These are phyloP conservation scores for Globisporangium parvum DNA, from an alignment of 352 stramenopile species.

Conservation along the genomic window DNA sequence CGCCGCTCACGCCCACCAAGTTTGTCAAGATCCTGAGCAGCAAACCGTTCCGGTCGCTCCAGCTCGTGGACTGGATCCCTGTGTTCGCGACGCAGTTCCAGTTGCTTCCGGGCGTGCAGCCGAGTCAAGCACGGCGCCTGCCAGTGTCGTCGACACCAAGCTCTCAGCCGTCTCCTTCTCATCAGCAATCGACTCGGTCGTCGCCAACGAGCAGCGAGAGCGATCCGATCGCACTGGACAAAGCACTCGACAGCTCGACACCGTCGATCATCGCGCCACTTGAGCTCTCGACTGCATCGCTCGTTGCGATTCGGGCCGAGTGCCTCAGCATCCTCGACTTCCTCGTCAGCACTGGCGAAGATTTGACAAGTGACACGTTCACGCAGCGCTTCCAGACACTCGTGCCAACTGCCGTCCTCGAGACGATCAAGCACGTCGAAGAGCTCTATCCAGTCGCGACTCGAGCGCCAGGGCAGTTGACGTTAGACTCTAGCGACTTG, in stretches of 20 bases:
- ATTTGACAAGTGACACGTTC: constrained; percentile 6
- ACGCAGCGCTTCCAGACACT: constrained; percentile 5
- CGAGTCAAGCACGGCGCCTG: neutral
- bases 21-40: constrained; percentile 21
- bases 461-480: neutral
- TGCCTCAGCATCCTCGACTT: constrained; percentile 9
- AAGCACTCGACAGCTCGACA: neutral
- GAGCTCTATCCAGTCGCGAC: neutral
- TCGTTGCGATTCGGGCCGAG: constrained; percentile 5
- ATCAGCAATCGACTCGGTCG: no score
- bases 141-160: neutral
- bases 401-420: neutral
- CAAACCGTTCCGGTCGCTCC: constrained; percentile 12
- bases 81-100: constrained; percentile 22
- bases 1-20: constrained; percentile 12
- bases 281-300: neutral
- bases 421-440: constrained; percentile 2
- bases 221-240: no score
- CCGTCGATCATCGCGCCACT: neutral
- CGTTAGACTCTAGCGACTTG: neutral
- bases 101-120: neutral
- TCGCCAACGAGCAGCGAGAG: neutral
- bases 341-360: constrained; percentile 7
- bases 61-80: constrained; percentile 34
- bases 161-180: neutral